Evolutionary conservation across 1,284 basidiomycete genomes (phyloP).

Genomic region (Apiotrichum sp.): DNA sequence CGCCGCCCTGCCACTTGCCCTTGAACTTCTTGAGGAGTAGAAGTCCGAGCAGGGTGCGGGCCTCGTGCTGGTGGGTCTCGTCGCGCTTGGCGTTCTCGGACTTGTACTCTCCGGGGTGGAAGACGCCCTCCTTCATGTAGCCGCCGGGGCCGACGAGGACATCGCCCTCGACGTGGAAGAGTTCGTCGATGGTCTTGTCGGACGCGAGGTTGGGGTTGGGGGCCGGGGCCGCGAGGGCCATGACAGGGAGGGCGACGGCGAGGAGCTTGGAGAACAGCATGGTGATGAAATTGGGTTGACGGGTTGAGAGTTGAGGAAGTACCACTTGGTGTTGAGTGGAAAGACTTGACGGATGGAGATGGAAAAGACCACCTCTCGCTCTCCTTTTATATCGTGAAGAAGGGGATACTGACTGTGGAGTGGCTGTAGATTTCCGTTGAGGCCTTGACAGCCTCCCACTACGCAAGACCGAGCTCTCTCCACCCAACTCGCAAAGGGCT

Average conservation of each 20-base stretch:
- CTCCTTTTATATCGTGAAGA: neutral
- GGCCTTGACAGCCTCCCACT: too few species aligned
- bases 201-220: neutral
- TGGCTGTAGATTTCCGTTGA: too few species aligned
- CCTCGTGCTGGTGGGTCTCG: neutral
- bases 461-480: too few species aligned
- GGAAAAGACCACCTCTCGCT: neutral
- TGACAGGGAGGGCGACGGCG: neutral
- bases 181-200: neutral
- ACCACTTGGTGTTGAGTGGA: neutral
- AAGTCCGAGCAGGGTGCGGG: neutral
- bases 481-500: too few species aligned
- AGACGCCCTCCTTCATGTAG: neutral
- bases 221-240: neutral
- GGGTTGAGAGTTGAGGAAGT: neutral
- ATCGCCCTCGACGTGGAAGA: neutral
- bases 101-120: neutral
- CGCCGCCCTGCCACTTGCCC: neutral
- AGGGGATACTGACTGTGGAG: neutral
- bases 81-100: neutral
- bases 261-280: neutral
- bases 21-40: neutral
- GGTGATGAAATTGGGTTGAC: neutral
- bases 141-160: neutral
- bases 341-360: neutral